Conservation (phyloP, 257 asterid genomes). For the Nyctanthes arbortristis region DNA sequence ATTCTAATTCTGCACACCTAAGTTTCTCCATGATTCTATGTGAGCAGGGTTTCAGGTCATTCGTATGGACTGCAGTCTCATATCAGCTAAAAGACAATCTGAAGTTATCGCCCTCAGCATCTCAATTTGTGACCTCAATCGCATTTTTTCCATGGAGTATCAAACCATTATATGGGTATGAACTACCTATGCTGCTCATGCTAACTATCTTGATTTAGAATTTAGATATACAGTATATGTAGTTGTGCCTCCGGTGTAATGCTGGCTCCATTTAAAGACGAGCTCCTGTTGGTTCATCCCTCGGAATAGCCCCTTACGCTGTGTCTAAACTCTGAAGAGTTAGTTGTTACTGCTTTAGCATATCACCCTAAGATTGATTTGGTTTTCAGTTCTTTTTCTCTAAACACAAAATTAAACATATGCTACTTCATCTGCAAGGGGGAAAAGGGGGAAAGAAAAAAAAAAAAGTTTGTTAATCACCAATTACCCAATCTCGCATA, state of each 20-base stretch:
- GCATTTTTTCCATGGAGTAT: constrained; percentile 96
- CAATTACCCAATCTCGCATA: not conserved
- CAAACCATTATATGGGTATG: constrained; percentile 92
- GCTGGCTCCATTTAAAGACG: not conserved
- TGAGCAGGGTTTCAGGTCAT: constrained; percentile 94
- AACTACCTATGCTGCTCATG: constrained; percentile 14
- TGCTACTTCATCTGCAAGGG: not conserved
- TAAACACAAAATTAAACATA: not conserved
- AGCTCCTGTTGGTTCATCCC: not conserved
- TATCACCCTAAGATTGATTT: not conserved
- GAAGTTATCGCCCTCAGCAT: constrained; percentile 85
- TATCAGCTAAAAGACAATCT: constrained; percentile 91
- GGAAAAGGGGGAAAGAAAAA: constrained; percentile 9
- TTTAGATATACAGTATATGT: constrained; percentile 7
- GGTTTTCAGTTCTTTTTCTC: not conserved
- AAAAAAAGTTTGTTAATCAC: too few species aligned
- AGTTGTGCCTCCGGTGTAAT: not conserved
- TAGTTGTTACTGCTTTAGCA: constrained; percentile 13
- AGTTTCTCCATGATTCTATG: constrained; percentile 26
- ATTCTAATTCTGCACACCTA: constrained; percentile 20
- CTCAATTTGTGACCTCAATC: constrained; percentile 88
- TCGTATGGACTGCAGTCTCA: constrained; percentile 96
- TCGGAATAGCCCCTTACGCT: not conserved
- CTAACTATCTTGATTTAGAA: constrained; percentile 13
- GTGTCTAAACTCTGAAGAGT: not conserved